Evolutionary conservation across 129 eudicot genomes (phyloP), one percentile per base, ranked within the genome.

Genomic region (Lactuca saligna): DNA sequence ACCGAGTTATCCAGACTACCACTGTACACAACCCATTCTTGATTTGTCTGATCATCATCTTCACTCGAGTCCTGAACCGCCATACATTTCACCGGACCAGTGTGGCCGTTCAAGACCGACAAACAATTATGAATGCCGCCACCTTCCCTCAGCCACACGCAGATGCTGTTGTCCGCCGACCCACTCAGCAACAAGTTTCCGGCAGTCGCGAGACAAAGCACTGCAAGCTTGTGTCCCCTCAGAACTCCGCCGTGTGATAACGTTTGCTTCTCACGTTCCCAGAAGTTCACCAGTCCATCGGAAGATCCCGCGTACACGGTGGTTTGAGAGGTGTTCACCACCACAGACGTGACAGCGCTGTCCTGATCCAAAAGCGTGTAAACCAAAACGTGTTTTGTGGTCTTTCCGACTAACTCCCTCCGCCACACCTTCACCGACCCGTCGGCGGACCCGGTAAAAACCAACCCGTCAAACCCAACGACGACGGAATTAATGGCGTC

Each of bases 91-190:
- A 87, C 89, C 33, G 94, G 94, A 16, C 87, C 94, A 39, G 10
- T 20, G 34, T 87, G 94, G 5, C 89, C 94, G n/a, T 80, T 73
- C 75, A 87, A 56, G 33, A 87, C 89, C 1, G 88, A 65, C 48
- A 79, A 15, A 54, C 85, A 87, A 33, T 74, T 71, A 64, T 84
- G 90, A 6, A 65, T 76, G 13, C 66, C 33, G 4, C 63, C 33
- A 4, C 75, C 95, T 6, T 82, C 93, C 75, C 90, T 81, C 81
- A 81, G 74, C 96, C 96, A 89, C 50, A 89, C 96, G 55, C 92
- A 86, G 2, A 89, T 89, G 0, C 71, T 89, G 68, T 79, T 89
- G 60, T 89, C 96, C 2, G 96, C 96, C 2, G 96, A 89, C 4
- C 96, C 96, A 49, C 90, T 89, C 50, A 89, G 79, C 42, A 86